Evolutionary conservation across 495 filamentous ascomycete genomes (phyloP), one percentile per base, ranked within the genome.

Genomic region (Penicillium robsamsonii): DNA sequence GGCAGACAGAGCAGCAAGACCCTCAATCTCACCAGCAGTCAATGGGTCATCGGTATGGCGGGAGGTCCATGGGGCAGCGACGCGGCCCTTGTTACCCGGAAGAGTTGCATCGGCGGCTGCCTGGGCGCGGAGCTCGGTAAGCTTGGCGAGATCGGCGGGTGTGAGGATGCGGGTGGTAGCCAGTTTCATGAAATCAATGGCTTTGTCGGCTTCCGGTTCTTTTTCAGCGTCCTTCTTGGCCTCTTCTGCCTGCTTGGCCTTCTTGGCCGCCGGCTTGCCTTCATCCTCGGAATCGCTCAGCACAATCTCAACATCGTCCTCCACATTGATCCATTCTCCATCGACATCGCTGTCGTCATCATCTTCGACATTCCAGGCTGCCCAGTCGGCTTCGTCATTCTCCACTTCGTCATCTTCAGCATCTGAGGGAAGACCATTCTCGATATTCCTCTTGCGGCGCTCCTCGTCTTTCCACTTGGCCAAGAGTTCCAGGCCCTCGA

Each of bases 401-500:
- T 78, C 76, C 8, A 79, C 84, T 25, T 82, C 82, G 22, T 81
- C 79, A 46, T 79, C 78, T 20, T 69, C 75, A 5, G 67, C 76
- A 38, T 85, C 84, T n/a, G 76, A 79, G 2, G 79, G 67, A 1
- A 86, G 70, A 7, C 84, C 87, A 55, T 78, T 80, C 65, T 90
- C 91, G 35, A 77, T 77, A 46, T 82, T 76, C 70, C 84, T 92
- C 72, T 84, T 81, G 65, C 82, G 80, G 59, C 82, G 83, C 68
- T 97, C 90, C 67, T 96, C 92, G 48, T 89, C 88, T 75, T 97
- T 99, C 87, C 89, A 97, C 67, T 89, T 81, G 65, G 91, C 92
- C 17, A 99, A 78, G 27, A 99, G 79, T 57, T 97, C 92, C 15
- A 99, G 73, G 27, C 95, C 95, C 71, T 97, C 92, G 47, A 99